A percentile compares a stretch with the other conserved stretches of the same genome.
Conservation (phyloP, 768 basidiomycete genomes). For the Kwoniella europaea region DNA sequence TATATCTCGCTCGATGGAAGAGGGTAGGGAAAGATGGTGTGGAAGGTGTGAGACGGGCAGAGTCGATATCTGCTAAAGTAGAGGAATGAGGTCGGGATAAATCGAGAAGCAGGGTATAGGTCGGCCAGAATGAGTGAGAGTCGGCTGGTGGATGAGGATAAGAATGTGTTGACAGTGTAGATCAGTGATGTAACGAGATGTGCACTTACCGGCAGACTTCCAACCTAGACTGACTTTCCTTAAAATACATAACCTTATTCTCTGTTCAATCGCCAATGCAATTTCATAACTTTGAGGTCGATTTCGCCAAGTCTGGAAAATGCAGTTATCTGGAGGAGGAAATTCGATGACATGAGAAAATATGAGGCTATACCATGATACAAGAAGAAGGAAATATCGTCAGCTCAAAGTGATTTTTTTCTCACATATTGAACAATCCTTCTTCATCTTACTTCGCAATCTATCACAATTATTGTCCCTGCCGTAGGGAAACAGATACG, state of each 20-base stretch:
- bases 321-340: background rate
- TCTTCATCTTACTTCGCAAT: no score
- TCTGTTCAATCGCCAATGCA: conserved; percentile 8
- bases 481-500: background rate
- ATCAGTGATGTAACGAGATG: background rate
- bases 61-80: conserved; percentile 18
- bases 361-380: conserved; percentile 7
- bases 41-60: conserved; percentile 25
- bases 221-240: conserved; percentile 19
- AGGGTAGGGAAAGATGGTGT: conserved; percentile 25
- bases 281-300: conserved; percentile 15
- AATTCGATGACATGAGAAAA: conserved; percentile 1
- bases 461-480: no score
- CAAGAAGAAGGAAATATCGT: background rate
- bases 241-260: conserved; percentile 22
- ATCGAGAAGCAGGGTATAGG: conserved; percentile 29
- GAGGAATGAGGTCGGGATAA: conserved; percentile 23
- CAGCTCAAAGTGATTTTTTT: background rate
- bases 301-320: background rate
- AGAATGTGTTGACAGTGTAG: no score
- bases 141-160: conserved; percentile 19
- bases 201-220: conserved; percentile 24
- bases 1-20: conserved; percentile 26
- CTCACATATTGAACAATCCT: no score
- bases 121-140: conserved; percentile 33